phyloP scores from a whole-genome alignment of 1,139 yeast genomes.

The Lodderomyces pseudojiufengensis region DNA sequence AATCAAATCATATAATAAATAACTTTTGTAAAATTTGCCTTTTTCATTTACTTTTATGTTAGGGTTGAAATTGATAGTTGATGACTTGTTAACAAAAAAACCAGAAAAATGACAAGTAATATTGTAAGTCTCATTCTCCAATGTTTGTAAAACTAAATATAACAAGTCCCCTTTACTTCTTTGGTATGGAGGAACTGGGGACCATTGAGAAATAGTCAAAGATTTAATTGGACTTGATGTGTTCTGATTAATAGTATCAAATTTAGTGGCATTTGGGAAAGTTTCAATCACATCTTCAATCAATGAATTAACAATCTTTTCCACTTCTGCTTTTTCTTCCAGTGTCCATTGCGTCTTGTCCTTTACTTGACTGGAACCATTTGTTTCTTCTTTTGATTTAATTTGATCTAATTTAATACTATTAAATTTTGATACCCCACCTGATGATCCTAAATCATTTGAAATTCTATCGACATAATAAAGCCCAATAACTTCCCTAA shows the following conservation, averaged over 20 bases:
- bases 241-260: conserved; percentile 21
- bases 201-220: conserved; percentile 74
- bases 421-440: conserved; percentile 30
- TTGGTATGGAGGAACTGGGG: conserved; percentile 73
- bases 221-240: conserved; percentile 47
- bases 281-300: conserved; percentile 17
- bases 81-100: conserved; percentile 68
- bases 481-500: conserved; percentile 44
- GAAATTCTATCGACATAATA: conserved; percentile 37
- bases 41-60: conserved; percentile 41
- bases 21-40: conserved; percentile 32
- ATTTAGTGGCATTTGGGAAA: conserved; percentile 14
- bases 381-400: conserved; percentile 11
- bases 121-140: conserved; percentile 76
- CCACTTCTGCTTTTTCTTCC: conserved; percentile 14
- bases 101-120: conserved; percentile 79
- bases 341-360: conserved; percentile 5
- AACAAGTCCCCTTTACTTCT: conserved; percentile 70
- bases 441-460: conserved; percentile 22
- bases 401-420: conserved; percentile 27
- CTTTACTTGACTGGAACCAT: conserved; percentile 7
- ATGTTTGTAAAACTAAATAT: conserved; percentile 69
- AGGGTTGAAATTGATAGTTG: conserved; percentile 70
- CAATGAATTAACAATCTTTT: conserved; percentile 8
- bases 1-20: conserved; percentile 53